Conservation (phyloP, 192 early-diverging fungal species). For the Dissophora ornata region DNA sequence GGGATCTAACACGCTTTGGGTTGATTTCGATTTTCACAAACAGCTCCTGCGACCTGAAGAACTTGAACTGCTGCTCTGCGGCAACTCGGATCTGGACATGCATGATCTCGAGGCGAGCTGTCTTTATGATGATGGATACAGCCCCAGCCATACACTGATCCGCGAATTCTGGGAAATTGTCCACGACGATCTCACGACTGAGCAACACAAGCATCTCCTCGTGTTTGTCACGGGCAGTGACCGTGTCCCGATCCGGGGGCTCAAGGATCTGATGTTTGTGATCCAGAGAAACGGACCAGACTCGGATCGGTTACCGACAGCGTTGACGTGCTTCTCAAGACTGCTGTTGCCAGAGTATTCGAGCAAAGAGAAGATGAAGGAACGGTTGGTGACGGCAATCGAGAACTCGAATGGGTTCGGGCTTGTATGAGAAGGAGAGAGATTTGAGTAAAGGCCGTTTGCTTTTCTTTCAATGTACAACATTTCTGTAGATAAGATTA, state of each 20-base stretch:
- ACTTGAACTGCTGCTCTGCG: constrained; percentile 80
- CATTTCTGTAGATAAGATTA: too few relatives aligned
- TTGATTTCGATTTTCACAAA: constrained; percentile 10
- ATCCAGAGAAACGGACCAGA: constrained; percentile 97
- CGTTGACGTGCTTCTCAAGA: constrained; percentile 92
- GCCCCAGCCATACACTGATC: constrained; percentile 71
- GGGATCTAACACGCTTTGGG: neutral
- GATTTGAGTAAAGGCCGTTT: too few relatives aligned
- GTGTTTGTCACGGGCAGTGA: constrained; percentile 93
- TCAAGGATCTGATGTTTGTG: constrained; percentile 86
- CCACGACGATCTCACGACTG: constrained; percentile 63
- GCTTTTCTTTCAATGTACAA: too few relatives aligned
- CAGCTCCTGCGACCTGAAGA: constrained; percentile 69
- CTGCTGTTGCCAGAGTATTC: constrained; percentile 89
- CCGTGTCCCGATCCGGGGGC: constrained; percentile 87
- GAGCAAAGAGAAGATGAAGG: constrained; percentile 75
- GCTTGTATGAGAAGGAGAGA: constrained; percentile 68
- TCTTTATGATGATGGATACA: constrained; percentile 89
- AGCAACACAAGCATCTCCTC: constrained; percentile 79
- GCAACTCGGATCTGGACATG: constrained; percentile 72
- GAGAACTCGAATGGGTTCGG: constrained; percentile 96
- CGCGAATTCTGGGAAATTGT: constrained; percentile 89
- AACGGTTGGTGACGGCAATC: constrained; percentile 86
- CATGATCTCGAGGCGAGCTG: constrained; percentile 75
- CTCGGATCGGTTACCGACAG: constrained; percentile 85